Evolutionary conservation across 768 basidiomycete genomes (phyloP).

Genomic region (Cubamyces lactineus): DNA sequence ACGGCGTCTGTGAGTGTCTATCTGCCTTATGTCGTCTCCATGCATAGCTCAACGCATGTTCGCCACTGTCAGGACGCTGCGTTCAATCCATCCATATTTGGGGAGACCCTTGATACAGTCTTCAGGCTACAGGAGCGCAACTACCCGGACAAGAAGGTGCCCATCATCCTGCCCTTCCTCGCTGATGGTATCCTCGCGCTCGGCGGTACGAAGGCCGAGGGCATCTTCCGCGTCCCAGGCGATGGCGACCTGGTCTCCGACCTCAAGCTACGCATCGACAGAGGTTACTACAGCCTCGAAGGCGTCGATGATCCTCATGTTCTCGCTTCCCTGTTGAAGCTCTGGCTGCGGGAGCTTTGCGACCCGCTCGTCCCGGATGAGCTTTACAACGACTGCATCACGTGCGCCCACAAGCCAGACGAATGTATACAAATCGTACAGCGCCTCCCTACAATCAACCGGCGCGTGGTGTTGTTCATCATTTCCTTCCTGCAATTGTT

Average conservation of each 20-base stretch:
- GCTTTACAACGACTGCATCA: constrained; percentile 89
- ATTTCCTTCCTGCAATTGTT: constrained; percentile 92
- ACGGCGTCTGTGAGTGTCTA: constrained; percentile 70
- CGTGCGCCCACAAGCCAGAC: constrained; percentile 63
- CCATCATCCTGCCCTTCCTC: constrained; percentile 93
- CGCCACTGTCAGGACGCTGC: constrained; percentile 71
- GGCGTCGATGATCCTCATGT: constrained; percentile 91
- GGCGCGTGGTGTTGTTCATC: constrained; percentile 84
- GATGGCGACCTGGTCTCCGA: constrained; percentile 88
- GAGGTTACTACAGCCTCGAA: constrained; percentile 88
- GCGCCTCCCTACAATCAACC: constrained; percentile 82
- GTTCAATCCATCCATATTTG: constrained; percentile 93
- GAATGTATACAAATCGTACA: constrained; percentile 76
- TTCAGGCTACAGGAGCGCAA: constrained; percentile 84
- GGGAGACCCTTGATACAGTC: constrained; percentile 84
- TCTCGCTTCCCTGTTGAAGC: constrained; percentile 86
- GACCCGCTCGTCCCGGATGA: constrained; percentile 92
- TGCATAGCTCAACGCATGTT: background rate
- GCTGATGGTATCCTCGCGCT: constrained; percentile 89
- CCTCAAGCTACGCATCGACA: constrained; percentile 87
- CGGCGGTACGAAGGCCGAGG: constrained; percentile 83
- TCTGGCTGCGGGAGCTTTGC: constrained; percentile 90
- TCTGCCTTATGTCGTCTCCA: background rate
- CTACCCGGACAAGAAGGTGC: constrained; percentile 83
- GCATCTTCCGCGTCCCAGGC: constrained; percentile 92